Conservation (phyloP, 345 rosid genomes). For the Geranium rotundifolium region DNA sequence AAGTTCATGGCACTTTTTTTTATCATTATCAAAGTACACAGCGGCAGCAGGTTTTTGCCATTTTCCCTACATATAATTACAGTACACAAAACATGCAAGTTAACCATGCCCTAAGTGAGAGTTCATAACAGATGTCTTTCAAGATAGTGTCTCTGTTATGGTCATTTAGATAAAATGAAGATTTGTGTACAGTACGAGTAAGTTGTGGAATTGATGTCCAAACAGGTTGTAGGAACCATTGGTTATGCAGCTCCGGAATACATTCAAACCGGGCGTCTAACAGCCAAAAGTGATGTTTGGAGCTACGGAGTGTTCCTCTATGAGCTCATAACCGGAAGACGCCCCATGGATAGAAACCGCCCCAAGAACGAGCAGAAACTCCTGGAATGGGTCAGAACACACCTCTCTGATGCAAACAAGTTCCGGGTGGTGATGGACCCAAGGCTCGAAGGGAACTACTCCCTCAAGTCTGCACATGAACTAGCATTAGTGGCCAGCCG, state of each 20-base stretch:
- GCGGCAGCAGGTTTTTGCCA: too few species aligned
- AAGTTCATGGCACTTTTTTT: too few species aligned
- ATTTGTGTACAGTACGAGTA: too few species aligned
- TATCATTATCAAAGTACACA: too few species aligned
- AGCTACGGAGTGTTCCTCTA: slow-evolving; percentile 80
- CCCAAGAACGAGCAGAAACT: slow-evolving; percentile 83
- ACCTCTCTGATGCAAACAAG: slow-evolving; percentile 57
- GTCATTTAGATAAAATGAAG: too few species aligned
- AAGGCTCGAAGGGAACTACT: slow-evolving; percentile 62
- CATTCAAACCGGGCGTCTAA: slow-evolving; percentile 73
- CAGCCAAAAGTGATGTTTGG: slow-evolving; percentile 80
- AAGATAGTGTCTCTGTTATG: too few species aligned
- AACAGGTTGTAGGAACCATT: slow-evolving; percentile 81
- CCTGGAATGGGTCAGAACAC: slow-evolving; percentile 89
- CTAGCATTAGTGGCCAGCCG: slow-evolving; percentile 73
- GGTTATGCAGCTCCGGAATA: slow-evolving; percentile 97
- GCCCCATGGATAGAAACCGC: slow-evolving; percentile 67
- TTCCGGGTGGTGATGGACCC: slow-evolving; percentile 74
- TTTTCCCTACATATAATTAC: too few species aligned
- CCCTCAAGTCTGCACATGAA: slow-evolving; percentile 50
- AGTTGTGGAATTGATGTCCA: too few species aligned
- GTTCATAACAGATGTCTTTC: too few species aligned
- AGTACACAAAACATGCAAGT: too few species aligned
- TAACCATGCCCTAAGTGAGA: too few species aligned
- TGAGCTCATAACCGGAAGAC: slow-evolving; percentile 85